Evolutionary conservation across 2,329 filamentous ascomycete species (phyloP).

Genomic region (Sclerotinia minor): DNA sequence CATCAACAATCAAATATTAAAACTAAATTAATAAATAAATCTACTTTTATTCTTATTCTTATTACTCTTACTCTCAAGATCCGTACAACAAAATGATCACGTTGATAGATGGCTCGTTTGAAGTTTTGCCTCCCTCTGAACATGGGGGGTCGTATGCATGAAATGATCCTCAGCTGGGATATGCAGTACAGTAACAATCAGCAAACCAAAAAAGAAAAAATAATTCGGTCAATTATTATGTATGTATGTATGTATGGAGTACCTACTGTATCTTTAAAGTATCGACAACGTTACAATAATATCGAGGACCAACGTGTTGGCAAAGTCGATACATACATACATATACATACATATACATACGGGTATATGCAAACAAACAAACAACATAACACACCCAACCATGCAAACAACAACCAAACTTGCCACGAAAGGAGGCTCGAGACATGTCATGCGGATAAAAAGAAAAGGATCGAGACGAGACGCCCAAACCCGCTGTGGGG

Average conservation of each 20-base stretch:
- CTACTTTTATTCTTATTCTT: too few species aligned
- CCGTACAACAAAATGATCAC: background rate
- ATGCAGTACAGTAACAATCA: background rate
- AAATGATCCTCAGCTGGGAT: constrained; percentile 19
- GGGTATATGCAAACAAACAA: too few species aligned
- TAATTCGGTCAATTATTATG: constrained; percentile 8
- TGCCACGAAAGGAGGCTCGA: constrained; percentile 12
- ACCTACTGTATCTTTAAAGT: background rate
- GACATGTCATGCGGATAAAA: background rate
- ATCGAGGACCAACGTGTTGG: background rate
- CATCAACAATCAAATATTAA: background rate
- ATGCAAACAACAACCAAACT: background rate
- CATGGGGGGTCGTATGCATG: constrained; percentile 5
- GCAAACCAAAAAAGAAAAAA: background rate
- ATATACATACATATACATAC: too few species aligned
- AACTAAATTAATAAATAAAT: too few species aligned
- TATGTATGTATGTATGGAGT: background rate
- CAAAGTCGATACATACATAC: background rate
- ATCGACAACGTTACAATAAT: background rate
- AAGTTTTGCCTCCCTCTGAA: background rate
- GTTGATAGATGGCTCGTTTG: constrained; percentile 6
- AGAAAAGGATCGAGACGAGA: background rate
- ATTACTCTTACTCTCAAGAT: too few species aligned
- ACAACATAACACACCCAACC: too few species aligned
- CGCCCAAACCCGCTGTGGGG: background rate